Base-by-base conservation (phyloP, 129 eudicot species). In the Helianthus annuus region DNA sequence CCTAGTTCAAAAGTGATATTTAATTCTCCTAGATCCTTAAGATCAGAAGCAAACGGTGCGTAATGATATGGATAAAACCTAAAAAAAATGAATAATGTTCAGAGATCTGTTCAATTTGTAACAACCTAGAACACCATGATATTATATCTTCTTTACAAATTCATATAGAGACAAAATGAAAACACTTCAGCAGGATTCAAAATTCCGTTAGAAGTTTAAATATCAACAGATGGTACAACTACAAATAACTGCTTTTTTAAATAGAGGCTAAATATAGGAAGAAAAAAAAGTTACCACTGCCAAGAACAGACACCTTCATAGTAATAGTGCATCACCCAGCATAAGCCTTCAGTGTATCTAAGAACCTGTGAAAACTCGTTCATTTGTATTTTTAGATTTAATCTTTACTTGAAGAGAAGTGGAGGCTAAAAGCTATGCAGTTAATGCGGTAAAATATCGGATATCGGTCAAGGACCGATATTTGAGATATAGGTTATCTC, bases 21-120 rank as follows among this genome's bases (percentile, higher is more conserved):
- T 84, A 95, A 69, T 57, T 90, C 86, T 42, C 86, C 97, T 72
- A 95, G 92, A 76, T 78, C 93, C 79, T 81, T 95, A 48, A 95
- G 97, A 82, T 95, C 99, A 56, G 99, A 95, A 69, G 99, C 99
- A 90, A 95, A 95, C 49, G 99, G 99, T 4, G 99, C 99, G 81
- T 95, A 95, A 83, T 95, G 99, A 60, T 95, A 95, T 48, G 99
- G 99, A 80, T 84, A 95, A 82, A 95, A 90, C 98, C 98, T 94
- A 82, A 29, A 52, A 34, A 40, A 48, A 53, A 45, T 17, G 22
- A 58, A 54, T 63, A 53, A 57, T 7, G 46, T 34, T 14, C 46
- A 61, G 13, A 63, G 17, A n/a, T 7, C 3, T 2, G 4, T 63
- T n/a, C 27, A 19, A 19, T 19, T 19, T 19, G 36, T 3, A 32